Evolutionary conservation across 1,284 basidiomycete genomes (phyloP), one percentile per base, ranked within the genome.

Genomic region (Taiwanofungus camphoratus): DNA sequence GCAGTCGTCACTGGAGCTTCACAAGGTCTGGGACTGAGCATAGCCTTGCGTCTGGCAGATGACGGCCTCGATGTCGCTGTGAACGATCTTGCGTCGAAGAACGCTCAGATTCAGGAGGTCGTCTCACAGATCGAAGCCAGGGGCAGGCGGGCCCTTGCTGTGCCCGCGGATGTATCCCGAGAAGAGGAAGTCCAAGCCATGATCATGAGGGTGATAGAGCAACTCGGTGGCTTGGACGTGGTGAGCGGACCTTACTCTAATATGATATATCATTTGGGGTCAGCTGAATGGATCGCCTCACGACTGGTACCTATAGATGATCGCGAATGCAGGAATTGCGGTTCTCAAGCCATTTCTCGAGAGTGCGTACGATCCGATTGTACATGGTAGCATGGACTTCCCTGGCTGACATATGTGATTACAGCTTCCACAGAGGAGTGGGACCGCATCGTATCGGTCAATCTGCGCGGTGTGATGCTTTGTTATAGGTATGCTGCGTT

Each of bases 11-110:
- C 67, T 2, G 67, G 66, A 2, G 59, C 59, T 8, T 54, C 58
- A 3, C 58, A 60, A 33, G 70, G 68, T 8, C 64, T 72, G 27
- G 70, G 70, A 0, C 52, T 57, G 3, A 62, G 64, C 11, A 66
- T 69, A 29, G 64, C 64, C n/a, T 51, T 67, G 0, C 59, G 65
- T 0, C 60, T 73, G 4, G 67, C 70, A 2, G 42, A 53, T 3
- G 70, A 73, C 43, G 71, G 69, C 2, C 55, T 68, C 23, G 56
- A 66, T 35, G 51, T 73, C 5, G 66, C 58, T 3, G 24, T 73
- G 31, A 60, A 63, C 36, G 70, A 71, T 45, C 15, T 69, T 7
- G 45, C 54, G 0, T 43, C 45, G 7, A 58, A 66, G 23, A 13
- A 35, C 4, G 46, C 44, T 2, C 27, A 41, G 9, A 54, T 70